Conservation (phyloP, 2,329 filamentous ascomycete genomes). For the Trichothecium sympodiale region DNA sequence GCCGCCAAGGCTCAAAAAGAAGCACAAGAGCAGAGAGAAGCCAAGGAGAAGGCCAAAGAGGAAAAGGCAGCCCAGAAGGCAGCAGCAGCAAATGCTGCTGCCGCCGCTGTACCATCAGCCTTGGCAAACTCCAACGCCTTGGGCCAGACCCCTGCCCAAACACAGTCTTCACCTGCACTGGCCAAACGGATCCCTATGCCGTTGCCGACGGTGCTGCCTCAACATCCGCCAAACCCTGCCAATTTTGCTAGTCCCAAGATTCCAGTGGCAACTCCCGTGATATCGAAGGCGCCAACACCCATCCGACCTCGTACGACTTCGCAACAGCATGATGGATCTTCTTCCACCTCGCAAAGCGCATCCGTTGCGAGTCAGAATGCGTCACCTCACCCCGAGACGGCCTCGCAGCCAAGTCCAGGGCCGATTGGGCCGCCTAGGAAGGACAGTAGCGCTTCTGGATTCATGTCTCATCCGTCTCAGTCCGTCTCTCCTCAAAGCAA, state of each 20-base stretch:
- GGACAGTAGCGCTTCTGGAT: slow-evolving; percentile 32
- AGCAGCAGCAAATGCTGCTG: no score
- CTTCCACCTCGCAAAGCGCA: slow-evolving; percentile 56
- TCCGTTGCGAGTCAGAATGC: slow-evolving; percentile 42
- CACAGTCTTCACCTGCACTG: slow-evolving; percentile 8
- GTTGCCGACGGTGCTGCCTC: slow-evolving; percentile 35
- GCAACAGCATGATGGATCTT: slow-evolving; percentile 69
- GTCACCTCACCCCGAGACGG: slow-evolving; percentile 50
- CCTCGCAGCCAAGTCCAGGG: slow-evolving; percentile 54
- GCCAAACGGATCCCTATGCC: slow-evolving; percentile 22
- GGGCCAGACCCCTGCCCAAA: slow-evolving; percentile 5
- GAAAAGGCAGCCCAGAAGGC: slow-evolving; percentile 23
- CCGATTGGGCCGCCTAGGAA: slow-evolving; percentile 55
- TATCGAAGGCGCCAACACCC: slow-evolving; percentile 75
- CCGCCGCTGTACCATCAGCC: slow-evolving; percentile 9
- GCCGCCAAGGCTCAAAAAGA: slow-evolving; percentile 51
- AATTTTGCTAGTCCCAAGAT: slow-evolving; percentile 69
- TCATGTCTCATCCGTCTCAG: slow-evolving; percentile 19
- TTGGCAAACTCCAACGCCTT: slow-evolving; percentile 24
- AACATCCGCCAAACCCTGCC: slow-evolving; percentile 46
- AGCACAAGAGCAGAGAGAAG: slow-evolving; percentile 34
- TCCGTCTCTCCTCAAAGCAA: slow-evolving; percentile 46
- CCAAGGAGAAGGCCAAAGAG: slow-evolving; percentile 58
- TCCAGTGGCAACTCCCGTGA: slow-evolving; percentile 63
- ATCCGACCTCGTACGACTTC: slow-evolving; percentile 66